Evolutionary conservation across 2,329 filamentous ascomycete species (phyloP).

Genomic region (Torrubiella hemipterigena): DNA sequence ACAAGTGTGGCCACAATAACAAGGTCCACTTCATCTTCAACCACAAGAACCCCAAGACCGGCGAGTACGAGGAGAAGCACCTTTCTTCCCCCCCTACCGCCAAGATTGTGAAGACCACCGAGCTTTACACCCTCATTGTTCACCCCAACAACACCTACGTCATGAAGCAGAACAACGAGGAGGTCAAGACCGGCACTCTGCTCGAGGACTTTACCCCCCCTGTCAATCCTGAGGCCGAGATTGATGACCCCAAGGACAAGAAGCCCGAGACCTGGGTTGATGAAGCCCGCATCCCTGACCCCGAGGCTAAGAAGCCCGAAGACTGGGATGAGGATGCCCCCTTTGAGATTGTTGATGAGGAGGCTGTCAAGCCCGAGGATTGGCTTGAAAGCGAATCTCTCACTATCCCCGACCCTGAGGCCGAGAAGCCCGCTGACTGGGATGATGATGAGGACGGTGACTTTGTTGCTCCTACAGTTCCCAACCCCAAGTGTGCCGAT

Average conservation of each 20-base stretch:
- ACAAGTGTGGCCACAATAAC: slow-evolving; percentile 98
- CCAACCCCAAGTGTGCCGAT: slow-evolving; percentile 94
- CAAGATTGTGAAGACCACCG: slow-evolving; percentile 80
- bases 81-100: slow-evolving; percentile 72
- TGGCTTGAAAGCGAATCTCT: slow-evolving; percentile 87
- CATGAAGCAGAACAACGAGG: slow-evolving; percentile 84
- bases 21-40: slow-evolving; percentile 99
- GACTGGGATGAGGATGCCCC: slow-evolving; percentile 99
- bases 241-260: slow-evolving; percentile 83
- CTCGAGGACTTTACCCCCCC: slow-evolving; percentile 85
- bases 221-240: slow-evolving; percentile 92
- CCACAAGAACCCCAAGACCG: slow-evolving; percentile 99
- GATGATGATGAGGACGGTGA: slow-evolving; percentile 99
- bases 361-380: slow-evolving; percentile 82
- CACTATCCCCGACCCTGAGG: slow-evolving; percentile 81
- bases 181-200: slow-evolving; percentile 78
- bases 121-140: slow-evolving; percentile 94
- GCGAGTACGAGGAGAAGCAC: slow-evolving; percentile 99
- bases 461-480: slow-evolving; percentile 80
- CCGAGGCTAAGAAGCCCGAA: slow-evolving; percentile 88
- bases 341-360: slow-evolving; percentile 89
- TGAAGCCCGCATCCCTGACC: slow-evolving; percentile 79
- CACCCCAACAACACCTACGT: slow-evolving; percentile 92
- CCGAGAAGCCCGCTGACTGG: slow-evolving; percentile 97
- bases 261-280: slow-evolving; percentile 98